These are phyloP conservation scores for Eustoma russellianum DNA, from an alignment of 257 asterid species.

Conservation along the genomic window DNA sequence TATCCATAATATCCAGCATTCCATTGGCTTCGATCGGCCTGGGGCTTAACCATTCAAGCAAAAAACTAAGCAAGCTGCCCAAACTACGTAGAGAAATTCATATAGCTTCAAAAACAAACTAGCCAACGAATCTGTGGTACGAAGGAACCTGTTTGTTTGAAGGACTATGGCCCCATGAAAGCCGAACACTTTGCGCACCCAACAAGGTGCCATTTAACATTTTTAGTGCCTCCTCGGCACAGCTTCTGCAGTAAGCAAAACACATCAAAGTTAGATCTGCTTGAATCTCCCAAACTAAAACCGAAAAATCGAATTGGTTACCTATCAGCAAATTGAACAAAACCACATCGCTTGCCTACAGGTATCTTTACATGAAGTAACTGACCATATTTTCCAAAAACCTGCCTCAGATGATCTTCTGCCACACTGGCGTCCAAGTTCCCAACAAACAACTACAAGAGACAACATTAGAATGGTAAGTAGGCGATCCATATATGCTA, in stretches of 20 bases:
- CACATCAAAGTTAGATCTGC: constrained; percentile 3
- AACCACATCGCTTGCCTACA: constrained; percentile 86
- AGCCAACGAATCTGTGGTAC: neutral
- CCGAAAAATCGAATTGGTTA: constrained; percentile 8
- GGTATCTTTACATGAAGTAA: constrained; percentile 79
- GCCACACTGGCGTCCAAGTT: constrained; percentile 72
- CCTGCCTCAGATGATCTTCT: constrained; percentile 77
- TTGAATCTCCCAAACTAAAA: neutral
- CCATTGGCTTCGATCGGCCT: constrained; percentile 16
- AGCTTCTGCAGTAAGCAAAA: constrained; percentile 27
- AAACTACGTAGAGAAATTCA: neutral
- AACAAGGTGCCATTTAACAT: constrained; percentile 55
- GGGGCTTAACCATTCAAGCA: constrained; percentile 25
- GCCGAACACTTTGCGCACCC: constrained; percentile 77
- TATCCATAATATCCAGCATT: constrained; percentile 46
- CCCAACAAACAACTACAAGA: constrained; percentile 86
- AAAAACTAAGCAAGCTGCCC: neutral
- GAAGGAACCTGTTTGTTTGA: constrained; percentile 66
- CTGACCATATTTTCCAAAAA: constrained; percentile 71
- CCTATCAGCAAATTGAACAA: constrained; percentile 87
- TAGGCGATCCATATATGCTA: neutral
- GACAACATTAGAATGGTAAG: constrained; percentile 1
- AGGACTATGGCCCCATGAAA: constrained; percentile 94
- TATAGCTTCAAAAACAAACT: neutral
- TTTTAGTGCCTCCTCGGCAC: constrained; percentile 69